Evolutionary conservation across 106 monocot genomes (phyloP), one percentile per base, ranked within the genome.

Genomic region (Platanthera guangdongensis): DNA sequence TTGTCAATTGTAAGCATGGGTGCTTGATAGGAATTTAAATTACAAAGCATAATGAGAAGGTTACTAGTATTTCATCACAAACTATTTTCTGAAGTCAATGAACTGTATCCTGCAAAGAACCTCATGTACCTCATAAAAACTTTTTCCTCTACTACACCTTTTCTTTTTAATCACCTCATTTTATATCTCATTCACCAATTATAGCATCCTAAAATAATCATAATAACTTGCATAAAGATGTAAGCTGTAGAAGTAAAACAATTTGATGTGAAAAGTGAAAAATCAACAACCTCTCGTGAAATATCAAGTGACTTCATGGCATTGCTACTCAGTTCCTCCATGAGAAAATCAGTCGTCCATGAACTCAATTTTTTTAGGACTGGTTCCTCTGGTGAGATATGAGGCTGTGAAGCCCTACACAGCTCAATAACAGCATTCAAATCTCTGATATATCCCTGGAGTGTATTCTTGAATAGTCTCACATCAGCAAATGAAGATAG

Each of bases 341-440:
- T 78, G 21, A 99, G 80, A 79, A 86, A 80, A 73, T 78, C 30
- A 32, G 78, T 85, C 54, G 85, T 57, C 88, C 87, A 90, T 21
- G 72, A 85, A 48, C 82, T 80, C 46, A 99, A 15, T 76, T 88
- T 89, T 21, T 92, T 85, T 47, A 99, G 67, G 81, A 82, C 45
- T 8, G 72, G 51, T 60, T 99, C 97, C 71, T 79, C 60, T 76
- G 52, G 25, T 18, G 68, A 86, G 52, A 88, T 77, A 78, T 80
- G 91, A 22, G 82, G 50, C 71, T 94, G 86, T 72, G 97, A 99
- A 73, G 92, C 97, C 76, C 86, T 90, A 80, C 84, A 85, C 65
- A 99, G 75, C 81, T 99, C 91, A 19, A 99, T 45, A 74, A 87
- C 80, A 13, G 85, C 52, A 14, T 48, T 73, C 69, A 82, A 51